phyloP scores from a whole-genome alignment of 495 filamentous ascomycete genomes.

The Trichoderma erinaceum region DNA sequence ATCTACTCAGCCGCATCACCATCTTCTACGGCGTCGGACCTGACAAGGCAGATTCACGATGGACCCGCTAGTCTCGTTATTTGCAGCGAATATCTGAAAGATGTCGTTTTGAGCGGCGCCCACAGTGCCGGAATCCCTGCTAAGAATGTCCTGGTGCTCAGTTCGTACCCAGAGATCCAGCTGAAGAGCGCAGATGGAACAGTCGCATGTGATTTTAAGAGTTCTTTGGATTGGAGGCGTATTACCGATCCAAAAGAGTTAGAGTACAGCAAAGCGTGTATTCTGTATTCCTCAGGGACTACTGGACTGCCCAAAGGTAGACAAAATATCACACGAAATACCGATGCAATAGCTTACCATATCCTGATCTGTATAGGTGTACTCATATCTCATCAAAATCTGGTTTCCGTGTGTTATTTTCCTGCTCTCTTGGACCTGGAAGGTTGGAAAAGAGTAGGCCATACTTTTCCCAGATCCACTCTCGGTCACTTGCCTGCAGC shows the following conservation, averaged over 20 bases:
- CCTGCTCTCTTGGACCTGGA: conserved; percentile 18
- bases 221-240: conserved; percentile 35
- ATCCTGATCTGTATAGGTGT: conserved; percentile 31
- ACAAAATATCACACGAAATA: neutral
- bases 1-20: conserved; percentile 43
- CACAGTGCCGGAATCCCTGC: conserved; percentile 48
- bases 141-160: conserved; percentile 31
- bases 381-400: conserved; percentile 64
- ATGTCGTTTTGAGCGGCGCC: conserved; percentile 55
- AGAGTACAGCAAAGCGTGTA: conserved; percentile 40
- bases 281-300: conserved; percentile 83
- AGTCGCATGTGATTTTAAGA: neutral
- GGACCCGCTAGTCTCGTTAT: conserved; percentile 49
- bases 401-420: conserved; percentile 39
- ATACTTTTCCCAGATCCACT: conserved; percentile 25
- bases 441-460: neutral
- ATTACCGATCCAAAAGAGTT: conserved; percentile 39
- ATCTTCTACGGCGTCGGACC: conserved; percentile 36
- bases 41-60: conserved; percentile 37
- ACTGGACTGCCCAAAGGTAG: conserved; percentile 73
- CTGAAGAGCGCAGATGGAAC: conserved; percentile 21
- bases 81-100: conserved; percentile 42
- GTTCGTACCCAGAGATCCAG: conserved; percentile 20
- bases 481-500: conserved; percentile 48
- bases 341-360: neutral